These are phyloP conservation scores for Wilhelminamyces savonicus DNA, from an alignment of 805 yeast species.

Conservation along the genomic window DNA sequence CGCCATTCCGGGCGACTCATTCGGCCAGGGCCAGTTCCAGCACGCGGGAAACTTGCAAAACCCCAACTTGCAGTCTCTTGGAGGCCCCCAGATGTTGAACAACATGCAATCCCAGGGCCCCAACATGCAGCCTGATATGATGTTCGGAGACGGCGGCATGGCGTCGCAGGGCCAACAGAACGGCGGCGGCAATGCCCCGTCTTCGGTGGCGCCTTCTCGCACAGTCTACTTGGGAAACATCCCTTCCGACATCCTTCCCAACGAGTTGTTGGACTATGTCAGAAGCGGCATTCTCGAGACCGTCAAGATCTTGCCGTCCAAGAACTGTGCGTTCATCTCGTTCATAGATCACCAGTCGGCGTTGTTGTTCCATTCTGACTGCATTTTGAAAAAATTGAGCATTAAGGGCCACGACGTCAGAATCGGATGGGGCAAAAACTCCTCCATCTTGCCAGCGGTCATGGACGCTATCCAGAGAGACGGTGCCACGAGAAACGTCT, in stretches of 20 bases:
- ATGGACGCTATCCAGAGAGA: slow-evolving; percentile 71
- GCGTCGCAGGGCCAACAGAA: slow-evolving; percentile 1
- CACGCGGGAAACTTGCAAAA: background rate
- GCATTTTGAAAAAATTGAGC: slow-evolving; percentile 73
- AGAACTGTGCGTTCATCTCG: slow-evolving; percentile 85
- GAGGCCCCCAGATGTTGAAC: slow-evolving; percentile 5
- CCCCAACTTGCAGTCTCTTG: background rate
- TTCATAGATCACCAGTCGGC: slow-evolving; percentile 88
- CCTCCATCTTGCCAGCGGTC: slow-evolving; percentile 69
- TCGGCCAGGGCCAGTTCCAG: slow-evolving; percentile 1
- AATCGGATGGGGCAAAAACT: slow-evolving; percentile 89
- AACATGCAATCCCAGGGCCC: slow-evolving; percentile 3
- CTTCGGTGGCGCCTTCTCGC: slow-evolving; percentile 56
- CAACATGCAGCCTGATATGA: background rate
- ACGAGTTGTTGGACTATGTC: slow-evolving; percentile 82
- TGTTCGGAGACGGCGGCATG: slow-evolving; percentile 2
- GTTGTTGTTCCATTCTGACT: slow-evolving; percentile 86
- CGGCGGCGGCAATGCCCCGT: slow-evolving; percentile 3
- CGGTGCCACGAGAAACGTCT: slow-evolving; percentile 91
- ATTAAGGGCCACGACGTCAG: slow-evolving; percentile 78
- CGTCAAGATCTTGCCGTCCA: slow-evolving; percentile 70
- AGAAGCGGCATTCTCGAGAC: slow-evolving; percentile 85
- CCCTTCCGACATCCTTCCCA: slow-evolving; percentile 73
- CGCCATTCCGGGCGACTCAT: slow-evolving; percentile 1
- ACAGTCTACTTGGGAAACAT: slow-evolving; percentile 88